Percentiles rank a stretch among this genome's conserved stretches.
Evolutionary conservation across 768 basidiomycete species (phyloP).

Genomic region (Pisolithus microcarpus): DNA sequence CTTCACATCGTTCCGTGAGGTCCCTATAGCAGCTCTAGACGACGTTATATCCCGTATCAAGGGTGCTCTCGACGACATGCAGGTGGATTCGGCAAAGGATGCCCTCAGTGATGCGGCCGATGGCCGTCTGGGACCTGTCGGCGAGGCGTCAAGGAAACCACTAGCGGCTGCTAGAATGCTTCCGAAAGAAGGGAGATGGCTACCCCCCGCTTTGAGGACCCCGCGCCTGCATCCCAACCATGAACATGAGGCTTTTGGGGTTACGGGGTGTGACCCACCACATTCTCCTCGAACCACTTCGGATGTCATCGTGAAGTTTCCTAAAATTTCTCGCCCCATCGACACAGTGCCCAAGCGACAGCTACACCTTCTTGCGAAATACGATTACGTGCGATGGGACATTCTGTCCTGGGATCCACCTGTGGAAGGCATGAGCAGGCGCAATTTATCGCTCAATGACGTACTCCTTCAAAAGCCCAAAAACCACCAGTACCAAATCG

Average conservation of each 20-base stretch:
- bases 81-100: conserved; percentile 33
- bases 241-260: conserved; percentile 37
- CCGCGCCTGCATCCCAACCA: conserved; percentile 29
- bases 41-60: conserved; percentile 84
- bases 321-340: conserved; percentile 34
- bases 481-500: conserved; percentile 29
- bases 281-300: conserved; percentile 37
- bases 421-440: conserved; percentile 52
- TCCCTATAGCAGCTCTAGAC: conserved; percentile 66
- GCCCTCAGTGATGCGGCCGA: conserved; percentile 14
- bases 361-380: conserved; percentile 35
- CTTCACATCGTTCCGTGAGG: conserved; percentile 35
- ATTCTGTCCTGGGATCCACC: conserved; percentile 68
- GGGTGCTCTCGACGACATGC: conserved; percentile 69
- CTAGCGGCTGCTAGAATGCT: conserved; percentile 11
- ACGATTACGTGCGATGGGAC: conserved; percentile 46
- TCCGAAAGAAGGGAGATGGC: conserved; percentile 43
- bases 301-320: conserved; percentile 41
- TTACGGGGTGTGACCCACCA: conserved; percentile 44
- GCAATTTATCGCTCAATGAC: conserved; percentile 59
- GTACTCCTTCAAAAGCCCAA: conserved; percentile 49
- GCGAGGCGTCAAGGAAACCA: conserved; percentile 11
- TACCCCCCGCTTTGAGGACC: conserved; percentile 47
- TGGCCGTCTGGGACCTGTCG: conserved; percentile 17
- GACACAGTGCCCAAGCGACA: conserved; percentile 46